Evolutionary conservation across 2,329 filamentous ascomycete genomes (phyloP).

Genomic region (Microcyclosporella mali): DNA sequence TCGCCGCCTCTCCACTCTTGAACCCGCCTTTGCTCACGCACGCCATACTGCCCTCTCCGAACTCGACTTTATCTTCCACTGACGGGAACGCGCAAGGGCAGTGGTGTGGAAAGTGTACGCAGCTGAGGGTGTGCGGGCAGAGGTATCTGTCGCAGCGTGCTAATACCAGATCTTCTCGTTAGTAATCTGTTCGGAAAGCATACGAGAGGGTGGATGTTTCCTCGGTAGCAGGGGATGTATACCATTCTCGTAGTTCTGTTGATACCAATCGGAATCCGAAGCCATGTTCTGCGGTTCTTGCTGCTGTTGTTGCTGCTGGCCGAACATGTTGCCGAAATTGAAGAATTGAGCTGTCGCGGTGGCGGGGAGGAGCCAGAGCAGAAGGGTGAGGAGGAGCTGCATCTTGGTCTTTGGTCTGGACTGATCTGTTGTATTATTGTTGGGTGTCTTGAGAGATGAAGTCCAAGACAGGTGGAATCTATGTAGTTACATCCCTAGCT

Average conservation of each 20-base stretch:
- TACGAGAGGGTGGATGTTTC: background rate
- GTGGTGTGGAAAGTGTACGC: slow-evolving; percentile 94
- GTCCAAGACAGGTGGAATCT: background rate
- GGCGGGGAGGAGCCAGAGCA: slow-evolving; percentile 55
- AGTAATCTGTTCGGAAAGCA: background rate
- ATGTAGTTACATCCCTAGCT: too few relatives aligned
- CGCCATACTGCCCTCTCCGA: slow-evolving; percentile 65
- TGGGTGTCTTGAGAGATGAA: background rate
- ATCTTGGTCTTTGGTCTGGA: slow-evolving; percentile 18
- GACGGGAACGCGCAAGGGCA: slow-evolving; percentile 79
- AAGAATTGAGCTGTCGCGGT: slow-evolving; percentile 77
- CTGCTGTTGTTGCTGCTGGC: slow-evolving; percentile 50
- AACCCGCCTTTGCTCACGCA: slow-evolving; percentile 72
- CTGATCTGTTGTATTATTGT: slow-evolving; percentile 2
- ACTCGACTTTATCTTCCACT: slow-evolving; percentile 61
- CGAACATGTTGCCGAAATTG: slow-evolving; percentile 92
- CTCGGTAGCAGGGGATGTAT: too few relatives aligned
- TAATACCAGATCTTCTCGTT: slow-evolving; percentile 35
- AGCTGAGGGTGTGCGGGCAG: slow-evolving; percentile 88
- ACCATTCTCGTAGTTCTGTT: slow-evolving; percentile 63
- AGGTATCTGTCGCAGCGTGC: slow-evolving; percentile 90
- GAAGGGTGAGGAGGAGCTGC: slow-evolving; percentile 30
- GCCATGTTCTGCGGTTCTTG: slow-evolving; percentile 70
- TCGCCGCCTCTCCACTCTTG: slow-evolving; percentile 61
- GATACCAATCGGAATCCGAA: slow-evolving; percentile 78